These are phyloP conservation scores for Chamaecyparis obtusa DNA, from an alignment of 75 land plant species.

Conservation along the genomic window DNA sequence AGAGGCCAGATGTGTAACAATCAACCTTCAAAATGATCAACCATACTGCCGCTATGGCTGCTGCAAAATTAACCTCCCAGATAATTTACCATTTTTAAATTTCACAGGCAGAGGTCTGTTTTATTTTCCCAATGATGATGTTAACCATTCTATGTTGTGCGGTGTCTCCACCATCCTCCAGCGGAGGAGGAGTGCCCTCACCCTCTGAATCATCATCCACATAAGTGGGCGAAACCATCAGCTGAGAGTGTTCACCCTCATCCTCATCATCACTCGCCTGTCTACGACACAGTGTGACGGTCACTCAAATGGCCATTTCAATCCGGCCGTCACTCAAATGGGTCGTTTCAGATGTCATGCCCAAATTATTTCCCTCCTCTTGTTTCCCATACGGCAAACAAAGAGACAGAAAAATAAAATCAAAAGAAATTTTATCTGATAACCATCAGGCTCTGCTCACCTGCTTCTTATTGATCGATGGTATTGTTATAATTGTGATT, in stretches of 20 bases:
- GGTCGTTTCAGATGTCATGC: background rate
- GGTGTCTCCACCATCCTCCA: too few species aligned
- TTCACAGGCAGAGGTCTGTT: too few species aligned
- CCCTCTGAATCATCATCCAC: slow-evolving; percentile 56
- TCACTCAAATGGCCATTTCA: slow-evolving; percentile 34
- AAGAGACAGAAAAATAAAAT: background rate
- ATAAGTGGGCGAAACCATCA: slow-evolving; percentile 15
- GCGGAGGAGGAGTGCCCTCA: slow-evolving; percentile 44
- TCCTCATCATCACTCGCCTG: slow-evolving; percentile 75
- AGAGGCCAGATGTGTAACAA: too few species aligned
- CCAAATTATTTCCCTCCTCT: background rate
- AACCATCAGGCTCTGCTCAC: slow-evolving; percentile 2
- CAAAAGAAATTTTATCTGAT: background rate
- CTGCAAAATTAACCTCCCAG: too few species aligned
- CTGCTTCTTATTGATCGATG: background rate
- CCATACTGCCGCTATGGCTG: too few species aligned
- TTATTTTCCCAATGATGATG: too few species aligned
- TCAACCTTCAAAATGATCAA: too few species aligned
- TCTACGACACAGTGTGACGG: slow-evolving; percentile 55
- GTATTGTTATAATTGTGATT: background rate
- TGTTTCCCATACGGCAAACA: background rate
- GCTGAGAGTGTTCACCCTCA: slow-evolving; percentile 22
- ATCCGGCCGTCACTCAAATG: slow-evolving; percentile 8
- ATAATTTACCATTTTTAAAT: too few species aligned
- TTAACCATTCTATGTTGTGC: too few species aligned